These are phyloP conservation scores for Aspergillus bombycis DNA, from an alignment of 2,329 filamentous ascomycete species.

Conservation along the genomic window DNA sequence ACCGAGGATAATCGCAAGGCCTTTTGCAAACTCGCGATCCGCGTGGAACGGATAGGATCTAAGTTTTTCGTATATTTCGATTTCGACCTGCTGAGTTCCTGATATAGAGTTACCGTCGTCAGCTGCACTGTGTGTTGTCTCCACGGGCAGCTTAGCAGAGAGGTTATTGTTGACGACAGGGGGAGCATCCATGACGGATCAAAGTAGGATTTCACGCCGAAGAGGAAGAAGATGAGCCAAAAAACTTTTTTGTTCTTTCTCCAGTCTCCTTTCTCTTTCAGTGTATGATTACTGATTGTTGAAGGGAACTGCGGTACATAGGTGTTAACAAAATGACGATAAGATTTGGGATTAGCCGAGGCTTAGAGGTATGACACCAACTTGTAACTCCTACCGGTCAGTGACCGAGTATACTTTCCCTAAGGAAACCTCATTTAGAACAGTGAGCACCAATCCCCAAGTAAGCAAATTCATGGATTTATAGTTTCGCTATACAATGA, in stretches of 20 bases:
- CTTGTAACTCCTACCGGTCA: too few species aligned
- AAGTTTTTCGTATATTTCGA: slow-evolving; percentile 36
- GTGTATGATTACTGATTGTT: neutral
- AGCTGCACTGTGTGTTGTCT: neutral
- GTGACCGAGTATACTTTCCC: too few species aligned
- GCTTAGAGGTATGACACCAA: neutral
- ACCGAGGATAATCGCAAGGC: slow-evolving; percentile 51
- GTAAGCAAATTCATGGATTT: neutral
- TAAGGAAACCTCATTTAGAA: too few species aligned
- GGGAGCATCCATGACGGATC: neutral
- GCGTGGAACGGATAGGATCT: slow-evolving; percentile 44
- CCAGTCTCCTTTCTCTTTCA: neutral
- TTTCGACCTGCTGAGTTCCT: slow-evolving; percentile 8
- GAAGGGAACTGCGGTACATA: neutral
- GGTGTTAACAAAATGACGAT: neutral
- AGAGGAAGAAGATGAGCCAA: too few species aligned
- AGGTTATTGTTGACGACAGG: neutral
- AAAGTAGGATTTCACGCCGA: neutral
- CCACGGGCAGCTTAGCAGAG: neutral
- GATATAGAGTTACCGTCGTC: slow-evolving; percentile 10
- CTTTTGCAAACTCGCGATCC: slow-evolving; percentile 50
- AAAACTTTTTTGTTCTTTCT: neutral
- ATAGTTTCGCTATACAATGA: neutral
- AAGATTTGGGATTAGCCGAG: neutral
- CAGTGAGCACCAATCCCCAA: neutral